phyloP scores from a whole-genome alignment of 2,329 filamentous ascomycete species.

The Sarocladiaceae sp. region DNA sequence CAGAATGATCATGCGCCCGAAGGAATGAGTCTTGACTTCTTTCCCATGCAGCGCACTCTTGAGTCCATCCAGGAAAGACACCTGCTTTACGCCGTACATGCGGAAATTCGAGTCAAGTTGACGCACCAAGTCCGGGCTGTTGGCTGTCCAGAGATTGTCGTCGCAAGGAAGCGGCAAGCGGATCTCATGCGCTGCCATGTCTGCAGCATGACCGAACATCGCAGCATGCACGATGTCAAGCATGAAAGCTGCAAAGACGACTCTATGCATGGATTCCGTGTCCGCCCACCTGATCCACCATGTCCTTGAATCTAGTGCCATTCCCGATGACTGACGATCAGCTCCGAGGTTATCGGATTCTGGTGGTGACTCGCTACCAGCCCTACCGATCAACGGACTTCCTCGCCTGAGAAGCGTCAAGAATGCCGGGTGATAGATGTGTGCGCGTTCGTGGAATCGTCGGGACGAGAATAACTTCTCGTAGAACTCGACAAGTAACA shows the following conservation, averaged over 20 bases:
- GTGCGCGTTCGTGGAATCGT: conserved; percentile 75
- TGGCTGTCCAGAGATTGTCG: conserved; percentile 78
- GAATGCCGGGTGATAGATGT: conserved; percentile 65
- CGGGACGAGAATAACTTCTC: conserved; percentile 89
- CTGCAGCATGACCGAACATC: conserved; percentile 85
- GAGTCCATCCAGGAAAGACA: conserved; percentile 76
- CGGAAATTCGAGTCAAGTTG: conserved; percentile 70
- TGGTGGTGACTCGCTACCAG: conserved; percentile 50
- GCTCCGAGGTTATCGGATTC: conserved; percentile 30
- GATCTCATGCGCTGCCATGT: conserved; percentile 89
- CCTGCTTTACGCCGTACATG: conserved; percentile 71
- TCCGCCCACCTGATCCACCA: conserved; percentile 89
- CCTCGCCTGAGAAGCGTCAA: conserved; percentile 68
- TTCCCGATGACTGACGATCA: conserved; percentile 31
- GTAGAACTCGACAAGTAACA: conserved; percentile 78
- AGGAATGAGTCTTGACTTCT: conserved; percentile 76
- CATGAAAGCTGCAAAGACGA: conserved; percentile 84
- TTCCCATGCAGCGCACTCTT: conserved; percentile 79
- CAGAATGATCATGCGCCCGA: conserved; percentile 87
- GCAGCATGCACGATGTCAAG: conserved; percentile 84
- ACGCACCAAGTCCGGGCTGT: conserved; percentile 68
- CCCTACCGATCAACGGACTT: conserved; percentile 73
- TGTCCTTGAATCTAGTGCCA: conserved; percentile 30
- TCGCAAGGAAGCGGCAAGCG: conserved; percentile 80
- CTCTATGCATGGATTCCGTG: conserved; percentile 77